Evolutionary conservation across 495 filamentous ascomycete species (phyloP).

Genomic region (Cudoniella acicularis): DNA sequence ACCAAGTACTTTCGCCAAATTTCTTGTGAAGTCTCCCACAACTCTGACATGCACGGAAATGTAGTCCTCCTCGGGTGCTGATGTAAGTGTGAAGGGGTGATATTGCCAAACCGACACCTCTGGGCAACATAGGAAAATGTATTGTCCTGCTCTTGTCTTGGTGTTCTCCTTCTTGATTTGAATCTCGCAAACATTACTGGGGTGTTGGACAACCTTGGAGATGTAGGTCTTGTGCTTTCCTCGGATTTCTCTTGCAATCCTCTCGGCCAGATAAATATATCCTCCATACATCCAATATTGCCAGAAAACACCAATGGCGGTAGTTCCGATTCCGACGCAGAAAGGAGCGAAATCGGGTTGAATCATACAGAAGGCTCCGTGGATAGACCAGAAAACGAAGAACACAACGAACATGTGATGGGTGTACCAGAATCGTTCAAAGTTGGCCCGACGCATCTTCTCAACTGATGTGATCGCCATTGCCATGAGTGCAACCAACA

Average conservation of each 20-base stretch:
- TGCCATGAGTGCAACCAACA: conserved; percentile 64
- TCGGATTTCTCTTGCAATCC: conserved; percentile 65
- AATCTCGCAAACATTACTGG: conserved; percentile 77
- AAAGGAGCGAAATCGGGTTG: conserved; percentile 69
- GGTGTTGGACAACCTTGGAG: conserved; percentile 79
- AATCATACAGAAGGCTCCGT: conserved; percentile 79
- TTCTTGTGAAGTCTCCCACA: conserved; percentile 64
- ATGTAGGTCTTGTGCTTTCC: conserved; percentile 74
- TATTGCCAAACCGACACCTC: conserved; percentile 78
- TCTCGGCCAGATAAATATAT: conserved; percentile 66
- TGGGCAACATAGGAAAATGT: conserved; percentile 79
- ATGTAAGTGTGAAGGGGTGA: conserved; percentile 75
- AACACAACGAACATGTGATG: conserved; percentile 77
- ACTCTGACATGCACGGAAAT: conserved; percentile 76
- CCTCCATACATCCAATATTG: conserved; percentile 77
- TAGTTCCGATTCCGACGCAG: conserved; percentile 55
- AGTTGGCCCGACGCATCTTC: conserved; percentile 64
- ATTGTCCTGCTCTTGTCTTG: conserved; percentile 74
- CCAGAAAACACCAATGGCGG: conserved; percentile 71
- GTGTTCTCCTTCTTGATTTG: conserved; percentile 82
- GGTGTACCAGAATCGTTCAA: conserved; percentile 78
- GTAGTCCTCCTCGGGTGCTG: conserved; percentile 77
- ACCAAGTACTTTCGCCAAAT: conserved; percentile 60
- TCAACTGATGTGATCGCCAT: conserved; percentile 69
- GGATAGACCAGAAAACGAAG: conserved; percentile 79